These are phyloP conservation scores for Eucalyptus regnans DNA, from an alignment of 345 rosid species.

Conservation along the genomic window DNA sequence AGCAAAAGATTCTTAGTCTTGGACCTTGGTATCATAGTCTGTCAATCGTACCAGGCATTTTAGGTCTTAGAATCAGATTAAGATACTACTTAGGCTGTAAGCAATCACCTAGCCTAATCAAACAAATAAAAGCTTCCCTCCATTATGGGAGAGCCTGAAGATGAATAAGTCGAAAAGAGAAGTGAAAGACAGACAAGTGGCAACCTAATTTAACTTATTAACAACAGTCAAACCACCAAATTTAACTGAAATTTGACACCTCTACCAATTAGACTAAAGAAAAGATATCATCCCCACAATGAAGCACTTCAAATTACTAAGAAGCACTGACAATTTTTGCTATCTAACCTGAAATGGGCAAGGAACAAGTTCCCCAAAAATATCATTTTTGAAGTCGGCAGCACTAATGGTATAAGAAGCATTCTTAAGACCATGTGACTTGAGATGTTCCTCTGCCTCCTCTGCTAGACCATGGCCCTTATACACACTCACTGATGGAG, in stretches of 20 bases:
- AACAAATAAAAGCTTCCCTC: neutral
- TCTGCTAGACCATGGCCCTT: constrained; percentile 58
- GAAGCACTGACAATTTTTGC: neutral
- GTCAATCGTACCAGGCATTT: neutral
- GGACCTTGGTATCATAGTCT: neutral
- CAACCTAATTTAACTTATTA: neutral
- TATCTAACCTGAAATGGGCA: constrained; percentile 7
- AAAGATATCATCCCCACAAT: neutral
- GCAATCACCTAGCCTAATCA: neutral
- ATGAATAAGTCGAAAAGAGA: neutral
- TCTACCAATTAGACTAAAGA: neutral
- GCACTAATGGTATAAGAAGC: constrained; percentile 66
- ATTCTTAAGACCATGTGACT: constrained; percentile 57
- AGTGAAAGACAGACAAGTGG: neutral
- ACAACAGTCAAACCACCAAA: neutral
- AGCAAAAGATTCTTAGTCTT: neutral
- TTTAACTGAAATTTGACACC: neutral
- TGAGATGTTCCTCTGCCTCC: constrained; percentile 50
- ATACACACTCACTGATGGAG: constrained; percentile 70
- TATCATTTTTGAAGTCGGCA: constrained; percentile 42
- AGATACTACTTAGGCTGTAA: neutral
- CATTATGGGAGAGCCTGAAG: neutral
- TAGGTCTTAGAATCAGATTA: neutral
- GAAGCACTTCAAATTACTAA: neutral
- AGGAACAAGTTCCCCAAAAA: neutral